Conservation (phyloP, 208 protist species). For the Acanthamoeba castellanii region DNA sequence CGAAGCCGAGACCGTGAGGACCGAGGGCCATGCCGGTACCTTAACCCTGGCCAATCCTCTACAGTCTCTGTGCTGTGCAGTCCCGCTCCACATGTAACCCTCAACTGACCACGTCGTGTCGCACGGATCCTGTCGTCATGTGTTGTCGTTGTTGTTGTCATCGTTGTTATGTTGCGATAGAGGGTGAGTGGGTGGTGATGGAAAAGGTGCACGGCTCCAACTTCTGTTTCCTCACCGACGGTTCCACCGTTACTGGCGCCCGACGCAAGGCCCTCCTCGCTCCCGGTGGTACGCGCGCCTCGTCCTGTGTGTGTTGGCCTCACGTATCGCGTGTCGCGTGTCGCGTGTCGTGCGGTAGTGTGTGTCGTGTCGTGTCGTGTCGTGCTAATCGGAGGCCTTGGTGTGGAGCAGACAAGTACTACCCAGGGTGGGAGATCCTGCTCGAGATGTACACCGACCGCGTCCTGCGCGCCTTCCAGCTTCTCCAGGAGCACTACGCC, state of each 20-base stretch:
- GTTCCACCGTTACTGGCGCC: neutral
- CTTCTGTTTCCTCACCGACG: conserved; percentile 36
- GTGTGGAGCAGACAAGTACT: neutral
- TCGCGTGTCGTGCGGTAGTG: neutral
- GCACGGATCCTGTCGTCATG: no score
- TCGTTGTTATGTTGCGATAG: neutral
- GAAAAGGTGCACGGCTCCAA: conserved; percentile 52
- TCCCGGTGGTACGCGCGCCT: neutral
- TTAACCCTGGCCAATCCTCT: no score
- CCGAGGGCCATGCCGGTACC: neutral
- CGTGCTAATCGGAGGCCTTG: neutral
- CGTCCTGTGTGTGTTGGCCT: no score
- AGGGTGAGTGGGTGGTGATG: conserved; percentile 34
- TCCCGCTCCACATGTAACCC: neutral
- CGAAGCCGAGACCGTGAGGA: neutral
- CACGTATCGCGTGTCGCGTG: neutral
- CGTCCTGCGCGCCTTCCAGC: neutral
- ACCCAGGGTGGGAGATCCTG: conserved; percentile 9
- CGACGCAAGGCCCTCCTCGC: conserved; percentile 8
- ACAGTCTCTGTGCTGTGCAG: no score
- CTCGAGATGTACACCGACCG: neutral
- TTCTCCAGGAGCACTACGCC: neutral
- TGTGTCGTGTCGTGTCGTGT: neutral
- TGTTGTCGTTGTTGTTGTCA: neutral
- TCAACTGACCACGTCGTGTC: neutral